phyloP scores from a whole-genome alignment of 208 protist genomes.

The Trypanosoma scelopori region DNA sequence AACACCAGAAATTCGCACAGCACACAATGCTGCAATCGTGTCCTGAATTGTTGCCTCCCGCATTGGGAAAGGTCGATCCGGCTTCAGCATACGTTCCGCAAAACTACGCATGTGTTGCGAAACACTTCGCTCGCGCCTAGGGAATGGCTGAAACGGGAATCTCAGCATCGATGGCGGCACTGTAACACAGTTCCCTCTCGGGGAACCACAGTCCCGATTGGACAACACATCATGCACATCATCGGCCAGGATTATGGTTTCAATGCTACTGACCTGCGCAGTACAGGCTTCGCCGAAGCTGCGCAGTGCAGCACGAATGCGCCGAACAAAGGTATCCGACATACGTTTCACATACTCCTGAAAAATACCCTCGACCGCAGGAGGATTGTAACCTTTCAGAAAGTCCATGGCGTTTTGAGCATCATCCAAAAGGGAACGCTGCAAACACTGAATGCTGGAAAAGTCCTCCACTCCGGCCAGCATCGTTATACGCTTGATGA shows the following conservation, averaged over 20 bases:
- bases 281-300: constrained; percentile 51
- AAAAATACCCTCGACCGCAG: constrained; percentile 53
- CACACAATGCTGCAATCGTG: constrained; percentile 48
- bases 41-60: constrained; percentile 62
- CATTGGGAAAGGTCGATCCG: constrained; percentile 30
- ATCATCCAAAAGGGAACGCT: constrained; percentile 57
- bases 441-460: constrained; percentile 39
- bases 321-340: constrained; percentile 48
- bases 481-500: constrained; percentile 46
- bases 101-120: constrained; percentile 68
- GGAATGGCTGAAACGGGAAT: constrained; percentile 51
- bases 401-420: constrained; percentile 76
- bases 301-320: constrained; percentile 36
- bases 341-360: constrained; percentile 69
- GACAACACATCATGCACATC: constrained; percentile 51
- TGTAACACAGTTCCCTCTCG: constrained; percentile 50
- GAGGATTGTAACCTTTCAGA: constrained; percentile 70
- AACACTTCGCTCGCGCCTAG: constrained; percentile 67
- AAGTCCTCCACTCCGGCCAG: constrained; percentile 37
- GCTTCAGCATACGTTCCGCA: constrained; percentile 25
- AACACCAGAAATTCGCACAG: constrained; percentile 38
- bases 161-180: constrained; percentile 21
- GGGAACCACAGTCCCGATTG: constrained; percentile 65
- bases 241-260: constrained; percentile 62
- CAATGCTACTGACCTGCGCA: constrained; percentile 47